phyloP scores from a whole-genome alignment of 768 basidiomycete species.

The Pleurotus eryngii region DNA sequence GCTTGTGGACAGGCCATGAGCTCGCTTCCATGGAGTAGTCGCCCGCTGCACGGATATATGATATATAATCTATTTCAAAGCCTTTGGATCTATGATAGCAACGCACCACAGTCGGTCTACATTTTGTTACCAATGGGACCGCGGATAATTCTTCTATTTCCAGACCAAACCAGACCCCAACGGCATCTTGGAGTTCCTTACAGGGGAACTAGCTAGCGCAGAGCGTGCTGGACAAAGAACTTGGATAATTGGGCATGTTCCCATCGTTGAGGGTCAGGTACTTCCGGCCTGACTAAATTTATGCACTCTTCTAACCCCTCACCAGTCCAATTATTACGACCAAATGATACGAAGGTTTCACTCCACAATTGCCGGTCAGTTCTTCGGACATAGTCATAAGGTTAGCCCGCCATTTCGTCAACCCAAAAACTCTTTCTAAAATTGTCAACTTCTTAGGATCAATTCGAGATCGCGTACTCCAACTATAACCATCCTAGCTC shows the following conservation, averaged over 20 bases:
- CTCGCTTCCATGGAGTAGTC: no score
- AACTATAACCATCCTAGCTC: conserved; percentile 30
- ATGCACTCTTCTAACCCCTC: no score
- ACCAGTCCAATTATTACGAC: conserved; percentile 38
- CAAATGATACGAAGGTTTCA: conserved; percentile 39
- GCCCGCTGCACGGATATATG: neutral
- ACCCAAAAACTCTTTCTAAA: neutral
- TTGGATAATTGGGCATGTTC: conserved; percentile 38
- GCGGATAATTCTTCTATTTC: neutral
- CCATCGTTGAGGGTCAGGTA: conserved; percentile 19
- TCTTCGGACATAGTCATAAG: conserved; percentile 40
- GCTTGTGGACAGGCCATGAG: conserved; percentile 25
- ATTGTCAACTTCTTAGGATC: conserved; percentile 20
- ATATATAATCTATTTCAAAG: conserved; percentile 12
- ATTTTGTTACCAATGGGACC: neutral
- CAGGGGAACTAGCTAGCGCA: conserved; percentile 31
- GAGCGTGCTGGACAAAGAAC: conserved; percentile 34
- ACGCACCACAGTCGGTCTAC: conserved; percentile 24
- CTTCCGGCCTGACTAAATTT: neutral
- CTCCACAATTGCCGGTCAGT: conserved; percentile 36
- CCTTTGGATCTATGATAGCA: conserved; percentile 39
- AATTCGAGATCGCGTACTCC: conserved; percentile 39
- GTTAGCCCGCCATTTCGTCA: conserved; percentile 9
- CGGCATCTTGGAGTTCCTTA: conserved; percentile 37
- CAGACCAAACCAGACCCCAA: conserved; percentile 36